Conservation (phyloP, 2,329 filamentous ascomycete genomes). For the Ceratocystis colombiana region DNA sequence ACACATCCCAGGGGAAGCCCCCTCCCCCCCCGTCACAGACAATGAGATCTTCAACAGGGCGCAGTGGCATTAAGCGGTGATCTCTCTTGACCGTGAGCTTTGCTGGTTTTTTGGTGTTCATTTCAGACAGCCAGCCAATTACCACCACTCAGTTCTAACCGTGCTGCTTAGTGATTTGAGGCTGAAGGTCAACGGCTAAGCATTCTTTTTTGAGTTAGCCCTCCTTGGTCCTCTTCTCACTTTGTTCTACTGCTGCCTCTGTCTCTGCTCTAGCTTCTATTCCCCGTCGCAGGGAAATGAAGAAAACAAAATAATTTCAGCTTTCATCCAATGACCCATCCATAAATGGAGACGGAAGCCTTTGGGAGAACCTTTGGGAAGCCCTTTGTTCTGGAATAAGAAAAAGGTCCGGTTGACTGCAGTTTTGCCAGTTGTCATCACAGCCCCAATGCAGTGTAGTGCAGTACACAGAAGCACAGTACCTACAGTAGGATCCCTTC, state of each 20-base stretch:
- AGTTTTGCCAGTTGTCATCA: slow-evolving; percentile 14
- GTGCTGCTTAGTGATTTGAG: background rate
- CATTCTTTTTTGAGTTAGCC: background rate
- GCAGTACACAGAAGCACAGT: background rate
- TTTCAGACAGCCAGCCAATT: background rate
- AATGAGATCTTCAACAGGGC: slow-evolving; percentile 13
- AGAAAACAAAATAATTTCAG: background rate
- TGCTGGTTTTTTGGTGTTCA: too few species aligned
- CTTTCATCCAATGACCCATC: slow-evolving; percentile 2
- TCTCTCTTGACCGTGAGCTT: background rate
- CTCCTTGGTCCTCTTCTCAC: too few species aligned
- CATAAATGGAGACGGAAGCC: background rate
- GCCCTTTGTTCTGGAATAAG: slow-evolving; percentile 6
- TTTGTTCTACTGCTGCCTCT: background rate
- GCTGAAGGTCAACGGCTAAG: background rate
- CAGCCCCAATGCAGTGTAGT: slow-evolving; percentile 8
- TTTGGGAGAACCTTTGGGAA: too few species aligned
- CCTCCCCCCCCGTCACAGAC: background rate
- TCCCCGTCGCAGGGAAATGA: background rate
- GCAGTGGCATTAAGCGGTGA: background rate
- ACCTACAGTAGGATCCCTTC: background rate
- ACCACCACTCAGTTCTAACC: background rate
- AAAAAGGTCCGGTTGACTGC: slow-evolving; percentile 10
- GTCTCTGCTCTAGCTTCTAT: background rate
- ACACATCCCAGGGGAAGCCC: background rate